A percentile compares a stretch with the other conserved stretches of the same genome.
Conservation (phyloP, 371 early-diverging fungal species). For the Coemansia sp. region DNA sequence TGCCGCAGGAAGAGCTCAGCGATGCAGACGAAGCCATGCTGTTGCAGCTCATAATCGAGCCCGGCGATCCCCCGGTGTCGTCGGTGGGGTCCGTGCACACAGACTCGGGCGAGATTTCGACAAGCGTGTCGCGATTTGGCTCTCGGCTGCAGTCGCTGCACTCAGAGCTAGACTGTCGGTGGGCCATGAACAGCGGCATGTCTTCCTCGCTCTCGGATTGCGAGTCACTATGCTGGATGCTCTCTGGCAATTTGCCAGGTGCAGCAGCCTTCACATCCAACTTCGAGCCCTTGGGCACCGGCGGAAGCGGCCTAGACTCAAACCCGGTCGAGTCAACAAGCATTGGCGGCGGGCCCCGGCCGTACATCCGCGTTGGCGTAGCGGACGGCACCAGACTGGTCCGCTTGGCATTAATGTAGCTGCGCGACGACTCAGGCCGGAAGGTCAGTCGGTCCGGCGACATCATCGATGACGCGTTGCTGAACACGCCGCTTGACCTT, state of each 20-base stretch:
- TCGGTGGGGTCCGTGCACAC: not conserved
- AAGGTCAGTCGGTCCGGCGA: constrained; percentile 8
- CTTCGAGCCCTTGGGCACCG: constrained; percentile 16
- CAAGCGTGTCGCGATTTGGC: constrained; percentile 27
- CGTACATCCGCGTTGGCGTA: constrained; percentile 5
- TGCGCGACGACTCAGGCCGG: constrained; percentile 2
- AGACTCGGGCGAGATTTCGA: constrained; percentile 10
- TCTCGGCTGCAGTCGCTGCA: constrained; percentile 5
- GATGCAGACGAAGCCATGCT: constrained; percentile 3
- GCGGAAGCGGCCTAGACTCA: constrained; percentile 41
- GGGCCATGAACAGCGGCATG: constrained; percentile 11
- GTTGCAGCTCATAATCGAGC: not conserved
- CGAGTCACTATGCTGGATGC: not conserved
- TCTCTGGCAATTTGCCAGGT: not conserved
- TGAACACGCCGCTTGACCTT: constrained; percentile 7
- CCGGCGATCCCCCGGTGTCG: not conserved
- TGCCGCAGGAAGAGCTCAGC: not conserved
- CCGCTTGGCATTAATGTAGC: not conserved
- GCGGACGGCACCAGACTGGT: constrained; percentile 4
- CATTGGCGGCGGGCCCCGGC: not conserved
- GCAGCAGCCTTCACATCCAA: not conserved
- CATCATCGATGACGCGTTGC: not conserved
- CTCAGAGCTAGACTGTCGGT: constrained; percentile 10
- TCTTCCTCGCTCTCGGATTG: constrained; percentile 9
- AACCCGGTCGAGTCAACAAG: constrained; percentile 17